A percentile compares a stretch with the other conserved stretches of the same genome.
Evolutionary conservation across 2,329 filamentous ascomycete species (phyloP).

Genomic region (Lecanicillium sp.): DNA sequence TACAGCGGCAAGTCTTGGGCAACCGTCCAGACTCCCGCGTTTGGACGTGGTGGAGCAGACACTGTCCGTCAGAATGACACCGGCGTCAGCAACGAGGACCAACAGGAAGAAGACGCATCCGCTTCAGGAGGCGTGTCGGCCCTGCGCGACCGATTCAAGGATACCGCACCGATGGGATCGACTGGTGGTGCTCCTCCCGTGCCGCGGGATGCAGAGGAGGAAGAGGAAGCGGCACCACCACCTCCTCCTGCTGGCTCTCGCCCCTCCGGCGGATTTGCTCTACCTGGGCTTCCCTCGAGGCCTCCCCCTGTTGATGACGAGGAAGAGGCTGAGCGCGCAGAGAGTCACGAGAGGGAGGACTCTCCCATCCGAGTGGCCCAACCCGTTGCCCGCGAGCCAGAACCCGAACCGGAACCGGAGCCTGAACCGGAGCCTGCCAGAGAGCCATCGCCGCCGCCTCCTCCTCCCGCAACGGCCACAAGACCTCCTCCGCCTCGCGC

Average conservation of each 20-base stretch:
- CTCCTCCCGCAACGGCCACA: background rate
- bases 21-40: slow-evolving; percentile 64
- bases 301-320: slow-evolving; percentile 48
- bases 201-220: slow-evolving; percentile 18
- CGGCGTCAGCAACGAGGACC: slow-evolving; percentile 40
- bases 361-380: slow-evolving; percentile 83
- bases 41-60: slow-evolving; percentile 53
- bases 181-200: slow-evolving; percentile 31
- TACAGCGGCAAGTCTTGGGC: slow-evolving; percentile 89
- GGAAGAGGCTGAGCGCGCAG: slow-evolving; percentile 36
- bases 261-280: slow-evolving; percentile 66
- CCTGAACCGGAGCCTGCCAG: slow-evolving; percentile 1
- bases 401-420: slow-evolving; percentile 7
- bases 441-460: slow-evolving; percentile 3
- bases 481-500: slow-evolving; percentile 1
- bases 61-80: slow-evolving; percentile 52
- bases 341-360: slow-evolving; percentile 42
- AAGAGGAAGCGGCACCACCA: slow-evolving; percentile 43
- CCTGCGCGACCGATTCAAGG: slow-evolving; percentile 76
- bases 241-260: slow-evolving; percentile 54
- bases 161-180: slow-evolving; percentile 59
- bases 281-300: slow-evolving; percentile 66
- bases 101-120: slow-evolving; percentile 43
- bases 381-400: slow-evolving; percentile 60
- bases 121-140: slow-evolving; percentile 61